phyloP scores from a whole-genome alignment of 768 basidiomycete genomes.

The Termitomyces sp. region DNA sequence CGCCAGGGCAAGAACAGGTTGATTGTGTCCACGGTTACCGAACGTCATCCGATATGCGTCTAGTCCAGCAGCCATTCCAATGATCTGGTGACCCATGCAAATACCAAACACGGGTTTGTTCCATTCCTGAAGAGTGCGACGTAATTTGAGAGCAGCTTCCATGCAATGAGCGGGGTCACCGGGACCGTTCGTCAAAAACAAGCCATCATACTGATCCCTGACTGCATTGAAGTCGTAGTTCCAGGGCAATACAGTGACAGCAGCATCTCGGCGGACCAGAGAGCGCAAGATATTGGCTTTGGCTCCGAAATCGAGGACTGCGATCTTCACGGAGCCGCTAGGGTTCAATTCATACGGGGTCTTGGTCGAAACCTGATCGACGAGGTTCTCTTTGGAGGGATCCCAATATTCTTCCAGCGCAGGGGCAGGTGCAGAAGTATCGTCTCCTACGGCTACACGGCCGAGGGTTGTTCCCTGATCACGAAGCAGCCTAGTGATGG shows the following conservation, averaged over 20 bases:
- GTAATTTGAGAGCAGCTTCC: constrained; percentile 77
- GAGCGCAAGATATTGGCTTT: constrained; percentile 97
- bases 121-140: constrained; percentile 86
- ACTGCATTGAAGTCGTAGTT: constrained; percentile 93
- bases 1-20: constrained; percentile 95
- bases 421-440: constrained; percentile 60
- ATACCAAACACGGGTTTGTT: constrained; percentile 94
- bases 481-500: constrained; percentile 88
- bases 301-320: constrained; percentile 94
- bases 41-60: constrained; percentile 99
- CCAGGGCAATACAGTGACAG: constrained; percentile 97
- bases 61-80: constrained; percentile 95
- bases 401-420: constrained; percentile 82
- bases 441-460: constrained; percentile 79
- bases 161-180: constrained; percentile 90
- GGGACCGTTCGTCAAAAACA: constrained; percentile 96
- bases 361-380: constrained; percentile 89
- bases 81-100: constrained; percentile 98
- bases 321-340: constrained; percentile 84
- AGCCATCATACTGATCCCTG: constrained; percentile 87
- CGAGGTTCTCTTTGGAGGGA: constrained; percentile 87
- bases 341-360: constrained; percentile 83
- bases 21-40: constrained; percentile 99
- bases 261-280: constrained; percentile 85
- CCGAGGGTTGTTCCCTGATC: constrained; percentile 98